Percentiles rank a stretch among this genome's conserved stretches.
phyloP scores from a whole-genome alignment of 73 alveolate genomes.

The Halteria grandinella region DNA sequence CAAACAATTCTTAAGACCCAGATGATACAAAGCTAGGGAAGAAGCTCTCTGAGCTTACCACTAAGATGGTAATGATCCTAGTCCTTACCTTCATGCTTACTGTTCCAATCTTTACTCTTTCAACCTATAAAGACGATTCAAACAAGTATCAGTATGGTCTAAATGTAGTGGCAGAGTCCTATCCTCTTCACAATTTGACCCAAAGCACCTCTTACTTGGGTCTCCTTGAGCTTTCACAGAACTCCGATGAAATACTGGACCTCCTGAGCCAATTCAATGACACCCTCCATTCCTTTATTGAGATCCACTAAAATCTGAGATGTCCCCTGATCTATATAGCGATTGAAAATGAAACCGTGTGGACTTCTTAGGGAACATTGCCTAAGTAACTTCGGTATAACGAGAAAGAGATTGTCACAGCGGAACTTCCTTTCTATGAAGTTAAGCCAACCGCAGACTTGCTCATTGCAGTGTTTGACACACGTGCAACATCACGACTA shows the following conservation, averaged over 20 bases:
- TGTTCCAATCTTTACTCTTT: constrained; percentile 73
- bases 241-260: constrained; percentile 29
- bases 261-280: constrained; percentile 26
- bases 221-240: constrained; percentile 54
- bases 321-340: no score
- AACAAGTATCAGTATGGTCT: constrained; percentile 64
- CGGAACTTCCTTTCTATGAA: no score
- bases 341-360: no score
- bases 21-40: constrained; percentile 93
- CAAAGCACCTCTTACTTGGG: constrained; percentile 52
- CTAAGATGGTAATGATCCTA: constrained; percentile 87
- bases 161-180: constrained; percentile 5
- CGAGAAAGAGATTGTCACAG: no score
- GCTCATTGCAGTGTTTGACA: constrained; percentile 45
- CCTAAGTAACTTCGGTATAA: no score
- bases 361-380: no score
- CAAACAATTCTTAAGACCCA: no score
- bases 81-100: constrained; percentile 83
- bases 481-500: neutral
- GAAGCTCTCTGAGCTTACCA: constrained; percentile 87
- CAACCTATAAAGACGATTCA: constrained; percentile 66
- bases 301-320: no score
- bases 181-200: constrained; percentile 30
- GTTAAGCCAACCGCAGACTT: no score
- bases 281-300: no score